Conservation (phyloP, 495 filamentous ascomycete species). For the Gamarada debralockiae region DNA sequence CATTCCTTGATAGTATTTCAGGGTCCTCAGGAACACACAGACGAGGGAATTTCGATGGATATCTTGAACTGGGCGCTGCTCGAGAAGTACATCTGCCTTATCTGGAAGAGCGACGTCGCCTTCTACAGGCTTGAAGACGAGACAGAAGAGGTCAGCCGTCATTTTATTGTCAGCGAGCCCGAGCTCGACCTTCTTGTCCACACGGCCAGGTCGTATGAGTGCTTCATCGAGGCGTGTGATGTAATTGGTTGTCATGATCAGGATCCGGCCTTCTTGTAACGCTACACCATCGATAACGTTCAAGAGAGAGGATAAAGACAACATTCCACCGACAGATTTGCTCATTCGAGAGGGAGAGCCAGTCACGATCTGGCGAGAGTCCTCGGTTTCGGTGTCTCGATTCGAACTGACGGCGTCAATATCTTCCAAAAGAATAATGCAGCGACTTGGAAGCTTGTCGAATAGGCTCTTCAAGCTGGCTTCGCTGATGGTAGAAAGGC, state of each 20-base stretch:
- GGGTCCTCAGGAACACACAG: too few relatives aligned
- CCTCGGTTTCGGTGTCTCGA: slow-evolving; percentile 40
- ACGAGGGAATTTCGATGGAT: too few relatives aligned
- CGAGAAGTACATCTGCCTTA: not conserved
- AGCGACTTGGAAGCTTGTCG: slow-evolving; percentile 56
- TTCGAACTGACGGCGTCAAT: slow-evolving; percentile 61
- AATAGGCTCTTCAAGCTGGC: slow-evolving; percentile 66
- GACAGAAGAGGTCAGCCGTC: slow-evolving; percentile 10
- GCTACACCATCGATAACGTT: slow-evolving; percentile 77
- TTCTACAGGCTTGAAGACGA: slow-evolving; percentile 10
- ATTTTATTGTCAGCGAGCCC: slow-evolving; percentile 37
- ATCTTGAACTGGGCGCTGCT: too few relatives aligned
- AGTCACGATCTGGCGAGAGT: too few relatives aligned
- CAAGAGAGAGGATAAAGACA: slow-evolving; percentile 72
- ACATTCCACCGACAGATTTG: slow-evolving; percentile 22
- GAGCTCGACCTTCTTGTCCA: slow-evolving; percentile 68
- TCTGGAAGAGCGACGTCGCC: slow-evolving; percentile 4
- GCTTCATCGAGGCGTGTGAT: slow-evolving; percentile 66
- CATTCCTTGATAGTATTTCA: too few relatives aligned
- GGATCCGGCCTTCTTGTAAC: slow-evolving; percentile 66
- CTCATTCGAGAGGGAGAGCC: too few relatives aligned
- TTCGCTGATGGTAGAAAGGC: slow-evolving; percentile 59
- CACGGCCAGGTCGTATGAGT: slow-evolving; percentile 69
- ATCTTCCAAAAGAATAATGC: slow-evolving; percentile 67
- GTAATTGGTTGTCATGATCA: slow-evolving; percentile 83